Base-by-base conservation (phyloP, 208 protist genomes). In the Crithidia sp. region DNA sequence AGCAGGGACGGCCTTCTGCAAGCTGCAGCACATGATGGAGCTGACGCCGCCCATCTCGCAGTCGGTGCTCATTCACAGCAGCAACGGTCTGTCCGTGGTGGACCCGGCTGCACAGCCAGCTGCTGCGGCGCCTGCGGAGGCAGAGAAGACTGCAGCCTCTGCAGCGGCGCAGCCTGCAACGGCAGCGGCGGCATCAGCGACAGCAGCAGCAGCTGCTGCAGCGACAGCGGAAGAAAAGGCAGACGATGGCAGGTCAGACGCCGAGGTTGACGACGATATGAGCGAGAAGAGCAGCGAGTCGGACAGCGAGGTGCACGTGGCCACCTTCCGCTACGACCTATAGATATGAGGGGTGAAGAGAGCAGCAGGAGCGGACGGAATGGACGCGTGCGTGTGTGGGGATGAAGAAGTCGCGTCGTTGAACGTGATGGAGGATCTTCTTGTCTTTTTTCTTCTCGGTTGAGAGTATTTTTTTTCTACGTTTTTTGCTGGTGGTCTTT, bases 61-160 rank as follows among this genome's bases (percentile, higher is more conserved):
- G 79, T 90, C 85, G 17, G 60, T 82, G 40, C 83, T 93, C 45
- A 59, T 89, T 12, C 82, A 82, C 63, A 77, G 79, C 17, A 79
- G 54, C 74, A 93, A 93, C 70, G 85, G 88, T 10, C 83, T 84
- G 16, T 68, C 65, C 4, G 49, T 69, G 2, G 55, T 67, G 19
- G 39, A 37, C 39, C 55, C 53, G 4, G 63, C 40, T 0, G 71
- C 7, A 14, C 58, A 44, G 37, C 39, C 56, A 28, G 64, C 19
- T n/a, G 4, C 41, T 2, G 53, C 60, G n/a, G 44, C 54, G 16
- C 39, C 9, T n/a, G 53, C 36, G 40, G 58, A 19, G 28, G 8
- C 43, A 44, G 28, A 28, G 28, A 28, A 28, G 28, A 28, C 28
- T 28, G 28, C 28, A 28, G 28, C 28, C 28, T 28, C 28, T 28